Percentiles rank a stretch among this genome's conserved stretches.
Evolutionary conservation across 495 filamentous ascomycete species (phyloP).

Genomic region (Neurospora tetrasperma): DNA sequence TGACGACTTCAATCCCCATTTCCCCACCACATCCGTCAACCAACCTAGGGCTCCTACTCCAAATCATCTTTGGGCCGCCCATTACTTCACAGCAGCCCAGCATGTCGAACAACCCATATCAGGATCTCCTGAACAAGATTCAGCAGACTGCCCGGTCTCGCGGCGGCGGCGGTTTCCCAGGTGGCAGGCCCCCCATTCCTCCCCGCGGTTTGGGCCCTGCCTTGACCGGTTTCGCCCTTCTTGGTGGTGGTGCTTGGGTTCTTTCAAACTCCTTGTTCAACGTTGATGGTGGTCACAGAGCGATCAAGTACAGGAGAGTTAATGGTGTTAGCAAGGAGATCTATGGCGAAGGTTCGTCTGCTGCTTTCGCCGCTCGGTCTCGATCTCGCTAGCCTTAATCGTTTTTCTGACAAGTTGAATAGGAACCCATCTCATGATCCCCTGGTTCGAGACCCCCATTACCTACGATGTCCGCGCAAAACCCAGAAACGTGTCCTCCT

Average conservation of each 20-base stretch:
- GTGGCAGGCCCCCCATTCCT: conserved; percentile 22
- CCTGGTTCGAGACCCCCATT: conserved; percentile 95
- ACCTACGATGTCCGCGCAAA: conserved; percentile 97
- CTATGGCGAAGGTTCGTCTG: conserved; percentile 74
- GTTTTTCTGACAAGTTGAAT: not conserved
- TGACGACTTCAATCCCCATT: not conserved
- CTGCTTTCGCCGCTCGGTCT: not conserved
- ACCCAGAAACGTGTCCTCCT: conserved; percentile 90
- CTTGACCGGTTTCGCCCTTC: conserved; percentile 31
- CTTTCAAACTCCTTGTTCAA: conserved; percentile 91
- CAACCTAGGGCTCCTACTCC: conserved; percentile 1
- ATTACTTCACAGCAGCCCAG: conserved; percentile 13
- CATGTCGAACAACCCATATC: conserved; percentile 40
- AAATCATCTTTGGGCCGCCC: conserved; percentile 6
- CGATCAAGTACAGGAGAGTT: conserved; percentile 94
- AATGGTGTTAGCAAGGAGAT: conserved; percentile 95
- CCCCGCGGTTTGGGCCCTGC: conserved; percentile 21
- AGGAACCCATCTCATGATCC: conserved; percentile 90
- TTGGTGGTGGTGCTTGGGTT: conserved; percentile 51
- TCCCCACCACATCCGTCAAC: not conserved
- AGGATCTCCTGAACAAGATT: conserved; percentile 31
- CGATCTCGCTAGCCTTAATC: not conserved
- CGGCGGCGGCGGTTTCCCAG: conserved; percentile 28
- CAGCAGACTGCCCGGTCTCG: conserved; percentile 14
- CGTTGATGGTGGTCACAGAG: conserved; percentile 97